A percentile compares a stretch with the other conserved stretches of the same genome.
These are phyloP conservation scores for Talaromyces nanjingensis DNA, from an alignment of 495 filamentous ascomycete species.

Conservation along the genomic window DNA sequence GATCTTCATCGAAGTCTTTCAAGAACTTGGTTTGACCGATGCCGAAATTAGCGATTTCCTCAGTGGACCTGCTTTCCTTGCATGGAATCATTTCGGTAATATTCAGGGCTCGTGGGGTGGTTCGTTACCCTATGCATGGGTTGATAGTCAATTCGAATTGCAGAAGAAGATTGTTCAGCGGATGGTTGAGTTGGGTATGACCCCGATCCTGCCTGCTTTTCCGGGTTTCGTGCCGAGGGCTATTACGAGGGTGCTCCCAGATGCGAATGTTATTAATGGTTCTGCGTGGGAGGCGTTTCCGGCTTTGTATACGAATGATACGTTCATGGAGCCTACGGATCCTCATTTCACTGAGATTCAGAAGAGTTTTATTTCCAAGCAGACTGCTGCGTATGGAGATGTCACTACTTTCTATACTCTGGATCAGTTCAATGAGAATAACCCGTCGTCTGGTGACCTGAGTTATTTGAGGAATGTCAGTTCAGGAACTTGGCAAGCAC, in stretches of 20 bases:
- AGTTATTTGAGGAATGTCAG: conserved; percentile 42
- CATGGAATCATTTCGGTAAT: conserved; percentile 53
- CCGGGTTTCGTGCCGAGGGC: conserved; percentile 41
- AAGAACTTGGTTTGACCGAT: conserved; percentile 38
- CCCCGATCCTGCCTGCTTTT: conserved; percentile 41
- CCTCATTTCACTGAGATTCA: conserved; percentile 39
- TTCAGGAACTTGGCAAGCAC: conserved; percentile 32
- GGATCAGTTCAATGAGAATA: conserved; percentile 49
- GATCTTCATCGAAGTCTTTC: conserved; percentile 42
- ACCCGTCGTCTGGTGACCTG: conserved; percentile 39
- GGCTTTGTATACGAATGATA: conserved; percentile 36
- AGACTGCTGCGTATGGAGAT: conserved; percentile 40
- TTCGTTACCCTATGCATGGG: conserved; percentile 36
- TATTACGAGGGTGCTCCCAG: conserved; percentile 32
- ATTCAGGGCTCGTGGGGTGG: conserved; percentile 46
- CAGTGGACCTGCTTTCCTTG: conserved; percentile 45
- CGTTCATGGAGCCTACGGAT: conserved; percentile 44
- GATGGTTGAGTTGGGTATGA: conserved; percentile 50
- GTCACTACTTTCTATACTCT: conserved; percentile 45
- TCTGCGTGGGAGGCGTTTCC: conserved; percentile 40
- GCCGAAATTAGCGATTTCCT: conserved; percentile 37
- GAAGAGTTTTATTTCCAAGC: conserved; percentile 40
- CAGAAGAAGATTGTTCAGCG: conserved; percentile 41
- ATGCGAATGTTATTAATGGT: conserved; percentile 39
- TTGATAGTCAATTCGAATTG: conserved; percentile 38